Evolutionary conservation across 2,329 filamentous ascomycete genomes (phyloP).

Genomic region (Coniochaeta ligniaria): DNA sequence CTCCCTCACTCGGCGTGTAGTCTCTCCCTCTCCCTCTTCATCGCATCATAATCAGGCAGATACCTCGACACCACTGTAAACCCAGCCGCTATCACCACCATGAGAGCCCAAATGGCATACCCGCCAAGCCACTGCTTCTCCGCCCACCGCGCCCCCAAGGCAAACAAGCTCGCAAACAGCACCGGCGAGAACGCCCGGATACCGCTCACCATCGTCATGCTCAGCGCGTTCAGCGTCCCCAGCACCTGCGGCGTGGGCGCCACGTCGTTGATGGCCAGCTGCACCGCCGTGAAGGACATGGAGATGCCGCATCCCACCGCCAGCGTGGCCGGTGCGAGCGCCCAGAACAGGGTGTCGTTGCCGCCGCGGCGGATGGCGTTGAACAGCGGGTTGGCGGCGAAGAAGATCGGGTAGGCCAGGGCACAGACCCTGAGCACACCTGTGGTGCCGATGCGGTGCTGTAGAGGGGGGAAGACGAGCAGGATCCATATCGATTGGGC

Average conservation of each 20-base stretch:
- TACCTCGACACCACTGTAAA: conserved; percentile 23
- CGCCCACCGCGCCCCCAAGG: conserved; percentile 47
- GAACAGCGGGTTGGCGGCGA: conserved; percentile 43
- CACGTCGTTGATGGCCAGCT: conserved; percentile 70
- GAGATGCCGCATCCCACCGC: conserved; percentile 54
- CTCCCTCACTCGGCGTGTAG: background rate
- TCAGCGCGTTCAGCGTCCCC: conserved; percentile 65
- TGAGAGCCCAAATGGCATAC: conserved; percentile 58
- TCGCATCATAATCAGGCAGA: conserved; percentile 26
- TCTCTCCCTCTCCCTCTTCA: conserved; percentile 12
- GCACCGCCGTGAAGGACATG: conserved; percentile 65
- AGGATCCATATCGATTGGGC: conserved; percentile 68
- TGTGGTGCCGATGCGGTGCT: conserved; percentile 59
- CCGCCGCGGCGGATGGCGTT: conserved; percentile 47
- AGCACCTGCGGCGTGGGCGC: conserved; percentile 57
- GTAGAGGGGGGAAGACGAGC: conserved; percentile 60
- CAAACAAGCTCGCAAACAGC: conserved; percentile 60
- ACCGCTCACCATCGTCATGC: conserved; percentile 53
- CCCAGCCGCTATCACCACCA: conserved; percentile 30
- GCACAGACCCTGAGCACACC: conserved; percentile 54
- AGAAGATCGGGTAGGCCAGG: conserved; percentile 56
- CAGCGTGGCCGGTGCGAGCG: conserved; percentile 33
- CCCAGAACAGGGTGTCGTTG: conserved; percentile 48
- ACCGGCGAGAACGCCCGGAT: conserved; percentile 61
- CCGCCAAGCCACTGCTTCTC: conserved; percentile 51